Evolutionary conservation across 345 rosid species (phyloP), one percentile per base, ranked within the genome.

Genomic region (Sonneratia caseolaris): DNA sequence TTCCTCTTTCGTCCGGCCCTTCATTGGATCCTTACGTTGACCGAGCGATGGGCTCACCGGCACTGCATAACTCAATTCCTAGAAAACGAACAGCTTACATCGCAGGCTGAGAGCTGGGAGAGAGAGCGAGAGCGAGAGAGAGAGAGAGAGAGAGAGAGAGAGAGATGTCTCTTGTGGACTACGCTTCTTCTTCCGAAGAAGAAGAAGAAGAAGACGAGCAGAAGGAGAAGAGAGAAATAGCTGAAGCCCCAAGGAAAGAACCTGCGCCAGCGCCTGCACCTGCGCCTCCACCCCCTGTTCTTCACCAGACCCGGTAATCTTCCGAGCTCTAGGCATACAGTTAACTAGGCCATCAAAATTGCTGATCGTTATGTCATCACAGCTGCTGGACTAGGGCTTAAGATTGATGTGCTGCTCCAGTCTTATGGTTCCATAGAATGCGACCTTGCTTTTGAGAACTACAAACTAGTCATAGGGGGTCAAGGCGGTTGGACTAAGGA

Each of bases 101-200:
- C 64, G 15, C 37, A 53, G 21, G 24, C 62, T 4, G 36, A 35
- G 35, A 45, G 12, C 69, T 16, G 43, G 1, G 18, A 9, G 24
- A 0, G 24, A 1, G 7, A 72, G 68, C 24, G 76, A 24, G n/a
- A 61, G 73, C 11, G 64, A 24, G 7, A 72, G 68, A 36, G 76
- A 24, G n/a, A 61, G 73, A 15, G 64, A 24, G 36, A 22, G 15
- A 42, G 48, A 72, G 70, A n/a, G 69, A 43, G 49, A 74, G 74
- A n/a, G 48, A 66, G 73, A 86, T 89, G 94, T 81, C 94, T 64
- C 81, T 87, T 68, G 91, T 89, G 19, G 94, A 89, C 75, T 89
- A 89, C 75, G 88, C 87, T 68, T 82, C 89, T 70, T 86, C 93
- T 35, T 85, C 89, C 8, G 87, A 87, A 81, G 87, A 87, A 18